Percentiles rank a stretch among this genome's conserved stretches.
Conservation (phyloP, 1,284 basidiomycete species). For the Pascua sp. region DNA sequence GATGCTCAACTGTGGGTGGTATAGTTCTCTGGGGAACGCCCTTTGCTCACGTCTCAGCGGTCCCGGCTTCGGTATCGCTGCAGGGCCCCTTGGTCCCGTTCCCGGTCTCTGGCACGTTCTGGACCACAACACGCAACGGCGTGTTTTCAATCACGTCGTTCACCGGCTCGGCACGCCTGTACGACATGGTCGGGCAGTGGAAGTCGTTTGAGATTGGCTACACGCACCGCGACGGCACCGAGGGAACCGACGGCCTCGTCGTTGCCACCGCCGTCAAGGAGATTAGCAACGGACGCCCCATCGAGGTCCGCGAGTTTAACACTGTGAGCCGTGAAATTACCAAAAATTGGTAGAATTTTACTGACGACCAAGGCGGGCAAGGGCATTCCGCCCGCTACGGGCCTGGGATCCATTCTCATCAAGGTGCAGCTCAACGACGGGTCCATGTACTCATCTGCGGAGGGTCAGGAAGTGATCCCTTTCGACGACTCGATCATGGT, state of each 20-base stretch:
- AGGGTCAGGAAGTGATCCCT: slow-evolving; percentile 1
- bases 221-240: slow-evolving; percentile 5
- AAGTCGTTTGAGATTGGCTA: slow-evolving; percentile 4
- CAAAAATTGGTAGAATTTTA: no score
- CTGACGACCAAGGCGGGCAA: background rate
- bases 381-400: background rate
- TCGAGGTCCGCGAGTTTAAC: slow-evolving; percentile 7
- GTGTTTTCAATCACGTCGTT: background rate
- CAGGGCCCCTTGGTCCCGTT: slow-evolving; percentile 4
- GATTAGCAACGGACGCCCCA: slow-evolving; percentile 5
- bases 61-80: slow-evolving; percentile 6
- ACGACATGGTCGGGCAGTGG: slow-evolving; percentile 7
- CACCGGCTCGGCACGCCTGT: slow-evolving; percentile 5
- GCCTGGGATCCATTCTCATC: slow-evolving; percentile 1
- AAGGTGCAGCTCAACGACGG: slow-evolving; percentile 10
- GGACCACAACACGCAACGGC: slow-evolving; percentile 4
- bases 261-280: background rate
- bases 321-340: background rate
- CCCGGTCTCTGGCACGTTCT: slow-evolving; percentile 1
- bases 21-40: background rate
- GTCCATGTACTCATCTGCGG: slow-evolving; percentile 1
- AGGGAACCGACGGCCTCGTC: slow-evolving; percentile 3
- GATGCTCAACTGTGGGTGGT: slow-evolving; percentile 4
- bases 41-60: background rate
- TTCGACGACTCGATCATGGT: slow-evolving; percentile 12